Evolutionary conservation across 129 eudicot genomes (phyloP), one percentile per base, ranked within the genome.

Genomic region (Tagetes erecta): DNA sequence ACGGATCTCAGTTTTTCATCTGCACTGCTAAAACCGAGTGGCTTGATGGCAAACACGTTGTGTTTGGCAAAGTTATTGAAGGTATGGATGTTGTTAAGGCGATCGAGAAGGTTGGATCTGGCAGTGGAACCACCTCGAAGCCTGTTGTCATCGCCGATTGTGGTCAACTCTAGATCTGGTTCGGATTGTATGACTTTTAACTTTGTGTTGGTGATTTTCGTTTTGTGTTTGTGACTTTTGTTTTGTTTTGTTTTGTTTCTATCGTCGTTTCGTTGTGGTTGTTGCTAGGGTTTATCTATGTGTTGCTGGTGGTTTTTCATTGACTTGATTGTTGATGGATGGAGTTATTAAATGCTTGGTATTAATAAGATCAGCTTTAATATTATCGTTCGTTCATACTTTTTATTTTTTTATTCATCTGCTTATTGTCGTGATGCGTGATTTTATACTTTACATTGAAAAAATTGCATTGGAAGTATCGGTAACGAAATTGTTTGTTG

Each of bases 21-120:
- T 87, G 92, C 42, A 87, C 89, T 0, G 86, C 85, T 3, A 84
- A 84, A 75, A 84, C 89, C 4, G 92, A 84, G 77, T 87, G 92
- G 92, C 83, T 87, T 5, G 88, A 87, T n/a, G 92, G 92, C 5
- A 87, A 87, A 74, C 92, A 87, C 53, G 87, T 82, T 8, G 92
- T 87, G 80, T 87, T 87, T 13, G 92, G 92, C 0, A 76, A 78
- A 47, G 87, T 87, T 6, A 82, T 84, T 14, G 89, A 87, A 4
- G 89, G 92, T 0, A 44, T 81, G 85, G 89, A 87, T 44, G 84
- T 87, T 0, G 87, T 87, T 36, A 87, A 80, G 76, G 85, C 82
- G 51, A 80, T 85, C 63, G 92, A 87, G 86, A 82, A 80, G 80
- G 89, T 85, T 1, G 92, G 92, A 71, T 87, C 92, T 2, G 42